Conservation (phyloP, 176 grass and related monocot genomes). For the Bonia amplexicaulis region DNA sequence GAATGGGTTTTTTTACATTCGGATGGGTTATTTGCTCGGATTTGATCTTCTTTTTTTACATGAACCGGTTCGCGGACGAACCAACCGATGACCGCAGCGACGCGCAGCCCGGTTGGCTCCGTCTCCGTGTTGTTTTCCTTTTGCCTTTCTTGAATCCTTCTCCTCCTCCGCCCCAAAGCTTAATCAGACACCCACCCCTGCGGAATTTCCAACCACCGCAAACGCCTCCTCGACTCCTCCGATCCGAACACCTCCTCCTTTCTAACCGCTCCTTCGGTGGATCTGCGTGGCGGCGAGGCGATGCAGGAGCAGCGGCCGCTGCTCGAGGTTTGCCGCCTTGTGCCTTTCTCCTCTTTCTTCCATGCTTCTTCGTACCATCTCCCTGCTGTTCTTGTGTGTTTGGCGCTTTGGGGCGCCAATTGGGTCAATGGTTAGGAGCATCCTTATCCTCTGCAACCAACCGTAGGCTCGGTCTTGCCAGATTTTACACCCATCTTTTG, state of each 20-base stretch:
- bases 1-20: no score
- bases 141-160: not conserved
- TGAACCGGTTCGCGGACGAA: no score
- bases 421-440: not conserved
- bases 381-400: not conserved
- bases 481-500: not conserved
- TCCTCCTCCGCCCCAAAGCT: not conserved
- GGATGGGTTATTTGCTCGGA: not conserved
- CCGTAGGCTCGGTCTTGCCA: not conserved
- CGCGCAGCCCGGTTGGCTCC: not conserved
- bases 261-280: not conserved
- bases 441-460: not conserved
- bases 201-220: not conserved
- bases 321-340: slow-evolving; percentile 8
- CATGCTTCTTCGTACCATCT: not conserved
- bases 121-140: not conserved
- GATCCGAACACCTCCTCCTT: not conserved
- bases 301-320: slow-evolving; percentile 28
- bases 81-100: no score
- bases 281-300: slow-evolving; percentile 22
- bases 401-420: not conserved
- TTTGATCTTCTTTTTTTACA: not conserved
- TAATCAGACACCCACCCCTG: not conserved
- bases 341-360: not conserved
- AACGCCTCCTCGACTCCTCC: not conserved